These are phyloP conservation scores for Arachnomyces sp. DNA, from an alignment of 2,329 filamentous ascomycete genomes.

Conservation along the genomic window DNA sequence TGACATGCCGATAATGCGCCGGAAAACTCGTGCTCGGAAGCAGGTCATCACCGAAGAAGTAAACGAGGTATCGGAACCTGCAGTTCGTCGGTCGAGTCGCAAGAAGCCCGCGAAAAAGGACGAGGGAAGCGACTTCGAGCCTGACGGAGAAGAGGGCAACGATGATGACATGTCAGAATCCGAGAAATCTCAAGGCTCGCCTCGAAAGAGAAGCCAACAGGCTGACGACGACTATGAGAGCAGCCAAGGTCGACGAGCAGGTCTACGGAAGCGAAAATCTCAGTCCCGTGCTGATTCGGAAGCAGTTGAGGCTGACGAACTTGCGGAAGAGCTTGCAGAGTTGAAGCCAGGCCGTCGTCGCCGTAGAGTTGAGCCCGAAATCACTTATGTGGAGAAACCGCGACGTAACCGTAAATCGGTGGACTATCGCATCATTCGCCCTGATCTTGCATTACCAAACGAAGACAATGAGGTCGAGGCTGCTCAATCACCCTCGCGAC, in stretches of 20 bases:
- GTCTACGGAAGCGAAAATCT: constrained; percentile 41
- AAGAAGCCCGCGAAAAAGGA: constrained; percentile 38
- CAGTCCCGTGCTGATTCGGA: constrained; percentile 41
- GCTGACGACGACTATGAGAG: constrained; percentile 41
- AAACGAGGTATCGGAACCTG: constrained; percentile 22
- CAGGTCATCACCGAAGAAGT: constrained; percentile 18
- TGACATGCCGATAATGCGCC: constrained; percentile 39
- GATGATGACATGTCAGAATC: constrained; percentile 48
- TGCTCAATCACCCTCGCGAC: constrained; percentile 60
- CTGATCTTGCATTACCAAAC: constrained; percentile 60
- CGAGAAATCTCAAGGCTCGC: constrained; percentile 37
- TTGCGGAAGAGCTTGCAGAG: constrained; percentile 51
- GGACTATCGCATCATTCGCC: constrained; percentile 78
- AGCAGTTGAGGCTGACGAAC: constrained; percentile 45
- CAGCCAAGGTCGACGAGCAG: constrained; percentile 42
- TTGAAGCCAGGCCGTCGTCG: constrained; percentile 40
- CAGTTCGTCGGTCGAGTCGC: constrained; percentile 31
- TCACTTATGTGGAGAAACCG: constrained; percentile 38
- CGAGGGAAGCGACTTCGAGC: constrained; percentile 57
- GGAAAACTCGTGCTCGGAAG: constrained; percentile 16
- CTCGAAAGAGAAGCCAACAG: constrained; percentile 32
- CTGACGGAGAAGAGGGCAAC: constrained; percentile 44
- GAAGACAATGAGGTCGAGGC: constrained; percentile 65
- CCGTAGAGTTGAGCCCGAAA: constrained; percentile 27
- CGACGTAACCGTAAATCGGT: constrained; percentile 56